Base-by-base conservation (phyloP, 805 yeast species). In the Alloascoidea hylecoeti region DNA sequence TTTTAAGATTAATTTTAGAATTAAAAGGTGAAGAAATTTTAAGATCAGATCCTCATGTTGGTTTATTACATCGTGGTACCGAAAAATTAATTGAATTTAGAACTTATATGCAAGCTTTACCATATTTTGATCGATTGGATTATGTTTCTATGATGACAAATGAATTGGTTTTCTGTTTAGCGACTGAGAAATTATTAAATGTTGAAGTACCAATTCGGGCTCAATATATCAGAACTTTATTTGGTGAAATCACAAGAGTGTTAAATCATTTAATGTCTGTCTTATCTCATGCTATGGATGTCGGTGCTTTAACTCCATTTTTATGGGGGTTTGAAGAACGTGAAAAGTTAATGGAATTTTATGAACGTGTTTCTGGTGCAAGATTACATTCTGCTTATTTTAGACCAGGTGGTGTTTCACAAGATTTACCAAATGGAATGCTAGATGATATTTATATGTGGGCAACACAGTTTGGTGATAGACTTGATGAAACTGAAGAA, bases 381-480 rank as follows among this genome's bases (percentile, higher is more conserved):
- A 75, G 95, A 63, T 68, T 84, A 59, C 95, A 84, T 60, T 68
- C 86, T 17, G 94, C 94, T 33, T 84, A 84, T 50, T 77, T 81
- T 44, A 73, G 95, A 64, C 95, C 95, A 39, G 95, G 95, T 51
- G 95, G 95, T 53, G 95, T 84, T 15, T 64, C 89, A 15, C 94
- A 80, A 61, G 95, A 84, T 61, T 60, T 84, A 43, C 95, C 95
- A 17, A 78, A 73, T 33, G 95, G 95, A 38, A 58, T 84, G 52
- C 70, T 84, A 50, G 95, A 84, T 58, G 95, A 84, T 56, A 84
- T 84, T 46, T 84, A 81, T 61, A 83, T 83, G 89, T 84, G 95
- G 95, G 94, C 94, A 40, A 84, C 95, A 16, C 95, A 84, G 65
- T 84, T 84, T 49, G 95, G 94, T 55, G 95, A 84, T 64, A 75